Conservation (phyloP, 805 yeast species). For the Yarrowia yakushimensis region DNA sequence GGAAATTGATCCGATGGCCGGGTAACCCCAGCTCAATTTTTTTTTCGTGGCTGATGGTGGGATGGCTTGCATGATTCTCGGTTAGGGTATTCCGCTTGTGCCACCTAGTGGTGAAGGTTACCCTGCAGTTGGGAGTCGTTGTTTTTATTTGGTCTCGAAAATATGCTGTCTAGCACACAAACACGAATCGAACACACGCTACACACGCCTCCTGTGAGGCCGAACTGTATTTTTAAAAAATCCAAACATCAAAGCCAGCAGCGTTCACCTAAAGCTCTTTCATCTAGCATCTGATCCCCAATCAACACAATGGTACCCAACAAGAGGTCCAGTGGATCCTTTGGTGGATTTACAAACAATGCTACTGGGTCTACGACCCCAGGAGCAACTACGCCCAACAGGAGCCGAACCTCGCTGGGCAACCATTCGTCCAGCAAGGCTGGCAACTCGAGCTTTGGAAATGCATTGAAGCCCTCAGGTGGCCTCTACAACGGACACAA, state of each 20-base stretch:
- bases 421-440: slow-evolving; percentile 8
- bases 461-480: slow-evolving; percentile 10
- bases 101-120: background rate
- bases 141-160: background rate
- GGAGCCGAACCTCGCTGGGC: slow-evolving; percentile 7
- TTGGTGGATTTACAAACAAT: slow-evolving; percentile 11
- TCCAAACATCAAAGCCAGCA: slow-evolving; percentile 18
- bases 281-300: slow-evolving; percentile 16
- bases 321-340: slow-evolving; percentile 22
- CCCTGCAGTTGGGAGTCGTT: slow-evolving; percentile 1
- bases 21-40: slow-evolving; percentile 1
- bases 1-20: slow-evolving; percentile 20
- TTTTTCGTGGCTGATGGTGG: background rate
- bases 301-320: slow-evolving; percentile 13
- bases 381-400: slow-evolving; percentile 5
- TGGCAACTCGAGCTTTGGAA: slow-evolving; percentile 21
- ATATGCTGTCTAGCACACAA: background rate
- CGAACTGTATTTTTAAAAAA: slow-evolving; percentile 15
- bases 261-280: background rate
- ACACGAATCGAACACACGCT: slow-evolving; percentile 24
- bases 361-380: background rate
- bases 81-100: background rate
- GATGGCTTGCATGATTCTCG: background rate
- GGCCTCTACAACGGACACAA: slow-evolving; percentile 1
- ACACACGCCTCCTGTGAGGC: slow-evolving; percentile 9